Conservation (phyloP, 2,329 filamentous ascomycete genomes). For the Aureobasidium sp. region DNA sequence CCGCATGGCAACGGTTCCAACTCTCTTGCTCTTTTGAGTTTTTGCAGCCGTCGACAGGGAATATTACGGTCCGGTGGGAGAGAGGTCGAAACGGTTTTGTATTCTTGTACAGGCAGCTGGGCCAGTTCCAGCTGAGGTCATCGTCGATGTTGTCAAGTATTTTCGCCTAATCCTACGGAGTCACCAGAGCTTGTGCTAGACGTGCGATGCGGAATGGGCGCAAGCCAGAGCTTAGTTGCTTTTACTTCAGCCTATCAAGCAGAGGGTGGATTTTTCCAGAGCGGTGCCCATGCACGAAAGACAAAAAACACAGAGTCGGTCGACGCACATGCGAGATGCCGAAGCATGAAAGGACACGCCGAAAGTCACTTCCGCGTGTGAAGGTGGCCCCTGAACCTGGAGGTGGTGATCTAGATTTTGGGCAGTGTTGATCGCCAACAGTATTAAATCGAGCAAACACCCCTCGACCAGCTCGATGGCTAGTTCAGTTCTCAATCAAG, state of each 20-base stretch:
- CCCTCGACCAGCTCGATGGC: neutral
- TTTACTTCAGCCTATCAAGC: constrained; percentile 8
- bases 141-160: neutral
- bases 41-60: neutral
- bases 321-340: constrained; percentile 9
- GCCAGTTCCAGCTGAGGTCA: neutral
- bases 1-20: neutral
- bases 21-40: neutral
- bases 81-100: neutral
- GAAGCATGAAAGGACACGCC: constrained; percentile 4
- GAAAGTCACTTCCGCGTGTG: constrained; percentile 11
- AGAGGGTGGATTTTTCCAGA: neutral
- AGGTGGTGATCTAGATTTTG: constrained; percentile 3
- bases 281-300: neutral
- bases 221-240: constrained; percentile 6
- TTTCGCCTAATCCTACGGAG: neutral
- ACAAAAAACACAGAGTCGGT: constrained; percentile 3
- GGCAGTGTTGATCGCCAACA: neutral
- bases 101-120: neutral
- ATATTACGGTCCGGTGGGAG: neutral
- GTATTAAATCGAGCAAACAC: neutral
- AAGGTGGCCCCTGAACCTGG: neutral
- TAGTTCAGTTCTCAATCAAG: neutral
- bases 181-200: neutral
- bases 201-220: neutral